A percentile compares a stretch with the other conserved stretches of the same genome.
These are phyloP conservation scores for button mushroom (Agaricus bisporus) DNA, from an alignment of 768 basidiomycete species.

Conservation along the genomic window DNA sequence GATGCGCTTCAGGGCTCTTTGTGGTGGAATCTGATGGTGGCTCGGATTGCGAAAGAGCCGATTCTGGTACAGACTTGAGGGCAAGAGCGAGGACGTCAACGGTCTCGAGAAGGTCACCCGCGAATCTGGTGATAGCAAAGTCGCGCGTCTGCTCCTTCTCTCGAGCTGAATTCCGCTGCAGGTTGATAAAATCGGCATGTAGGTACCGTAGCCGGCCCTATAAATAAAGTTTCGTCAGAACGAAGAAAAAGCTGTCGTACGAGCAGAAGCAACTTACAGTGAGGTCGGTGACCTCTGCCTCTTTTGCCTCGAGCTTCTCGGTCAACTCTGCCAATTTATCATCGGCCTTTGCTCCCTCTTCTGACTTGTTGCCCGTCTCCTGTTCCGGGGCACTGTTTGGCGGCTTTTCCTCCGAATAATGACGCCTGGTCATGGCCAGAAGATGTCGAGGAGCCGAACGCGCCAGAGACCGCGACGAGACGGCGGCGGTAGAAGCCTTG, in stretches of 20 bases:
- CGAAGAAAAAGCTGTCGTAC: conserved; percentile 9
- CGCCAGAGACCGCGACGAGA: conserved; percentile 37
- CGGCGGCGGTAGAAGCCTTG: conserved; percentile 53
- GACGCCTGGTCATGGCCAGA: conserved; percentile 31
- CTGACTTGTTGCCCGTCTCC: conserved; percentile 19
- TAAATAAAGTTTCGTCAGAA: conserved; percentile 3
- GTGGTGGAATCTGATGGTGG: conserved; percentile 19
- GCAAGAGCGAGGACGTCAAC: conserved; percentile 87
- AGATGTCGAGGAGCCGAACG: conserved; percentile 28
- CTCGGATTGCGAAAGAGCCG: conserved; percentile 31
- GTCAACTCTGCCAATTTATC: conserved; percentile 25
- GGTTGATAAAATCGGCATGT: conserved; percentile 93
- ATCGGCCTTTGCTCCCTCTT: conserved; percentile 23
- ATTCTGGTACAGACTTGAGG: conserved; percentile 66
- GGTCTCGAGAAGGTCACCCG: conserved; percentile 81
- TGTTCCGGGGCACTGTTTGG: conserved; percentile 21
- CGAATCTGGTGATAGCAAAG: conserved; percentile 90
- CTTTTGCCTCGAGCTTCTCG: conserved; percentile 73
- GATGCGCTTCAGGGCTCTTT: conserved; percentile 54
- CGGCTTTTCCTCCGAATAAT: conserved; percentile 54
- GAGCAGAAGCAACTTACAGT: conserved; percentile 46
- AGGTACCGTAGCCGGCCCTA: conserved; percentile 82
- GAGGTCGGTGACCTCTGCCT: conserved; percentile 76
- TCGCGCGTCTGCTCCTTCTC: conserved; percentile 92
- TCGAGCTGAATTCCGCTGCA: conserved; percentile 84